Evolutionary conservation across 192 early-diverging fungal genomes (phyloP).

Genomic region (Gonapodya sp.): DNA sequence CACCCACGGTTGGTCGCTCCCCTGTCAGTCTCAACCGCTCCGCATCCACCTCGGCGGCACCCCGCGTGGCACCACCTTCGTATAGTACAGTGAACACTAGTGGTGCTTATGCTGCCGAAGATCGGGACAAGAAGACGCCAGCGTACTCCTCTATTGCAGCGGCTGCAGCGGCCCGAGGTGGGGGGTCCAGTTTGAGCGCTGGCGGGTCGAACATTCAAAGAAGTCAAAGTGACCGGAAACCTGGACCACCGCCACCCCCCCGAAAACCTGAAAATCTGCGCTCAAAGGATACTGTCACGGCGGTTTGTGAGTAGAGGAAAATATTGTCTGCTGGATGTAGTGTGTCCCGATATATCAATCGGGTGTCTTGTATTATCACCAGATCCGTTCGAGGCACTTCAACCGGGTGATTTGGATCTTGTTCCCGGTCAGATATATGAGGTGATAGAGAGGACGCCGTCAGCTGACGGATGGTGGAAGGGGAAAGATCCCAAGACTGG

Average conservation of each 20-base stretch:
- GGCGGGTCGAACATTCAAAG: neutral
- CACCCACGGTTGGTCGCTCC: neutral
- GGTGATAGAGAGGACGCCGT: neutral
- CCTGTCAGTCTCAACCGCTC: neutral
- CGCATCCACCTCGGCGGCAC: neutral
- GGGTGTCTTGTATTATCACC: too few relatives aligned
- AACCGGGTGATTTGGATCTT: neutral
- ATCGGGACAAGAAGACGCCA: neutral
- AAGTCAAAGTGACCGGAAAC: slow-evolving; percentile 1
- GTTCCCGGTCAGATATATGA: neutral
- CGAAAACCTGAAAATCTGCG: neutral
- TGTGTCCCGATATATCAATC: too few relatives aligned
- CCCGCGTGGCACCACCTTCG: neutral
- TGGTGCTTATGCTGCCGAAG: neutral
- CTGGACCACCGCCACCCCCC: neutral
- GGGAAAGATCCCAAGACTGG: neutral
- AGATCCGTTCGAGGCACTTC: slow-evolving; percentile 4
- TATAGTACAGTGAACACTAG: neutral
- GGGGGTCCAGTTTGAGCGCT: neutral
- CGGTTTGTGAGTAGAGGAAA: neutral
- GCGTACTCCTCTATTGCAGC: neutral
- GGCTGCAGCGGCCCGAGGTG: neutral
- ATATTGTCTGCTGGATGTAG: neutral
- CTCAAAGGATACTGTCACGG: neutral
- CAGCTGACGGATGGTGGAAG: slow-evolving; percentile 9